phyloP scores from a whole-genome alignment of 2,329 filamentous ascomycete genomes.

The Alternaria burnsii region DNA sequence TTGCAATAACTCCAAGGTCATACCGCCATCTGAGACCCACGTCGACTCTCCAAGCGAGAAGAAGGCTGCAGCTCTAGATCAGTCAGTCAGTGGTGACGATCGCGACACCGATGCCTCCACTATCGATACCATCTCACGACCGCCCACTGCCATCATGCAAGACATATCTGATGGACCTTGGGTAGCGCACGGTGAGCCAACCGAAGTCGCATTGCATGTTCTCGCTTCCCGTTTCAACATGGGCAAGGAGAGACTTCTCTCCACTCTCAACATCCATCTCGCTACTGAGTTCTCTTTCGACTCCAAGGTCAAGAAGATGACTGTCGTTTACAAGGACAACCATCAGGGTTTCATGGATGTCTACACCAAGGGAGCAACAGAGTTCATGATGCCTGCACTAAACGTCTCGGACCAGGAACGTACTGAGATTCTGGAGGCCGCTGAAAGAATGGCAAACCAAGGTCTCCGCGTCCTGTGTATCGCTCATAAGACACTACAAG shows the following conservation, averaged over 20 bases:
- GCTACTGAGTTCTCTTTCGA: conserved; percentile 52
- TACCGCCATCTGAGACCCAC: conserved; percentile 28
- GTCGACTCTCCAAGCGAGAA: conserved; percentile 61
- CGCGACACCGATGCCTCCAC: conserved; percentile 45
- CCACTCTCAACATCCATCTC: conserved; percentile 39
- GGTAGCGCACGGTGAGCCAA: conserved; percentile 50
- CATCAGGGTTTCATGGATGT: conserved; percentile 41
- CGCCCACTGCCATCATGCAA: conserved; percentile 38
- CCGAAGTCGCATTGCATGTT: conserved; percentile 52
- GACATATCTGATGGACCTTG: conserved; percentile 32
- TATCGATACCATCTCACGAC: conserved; percentile 40
- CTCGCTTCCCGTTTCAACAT: conserved; percentile 52
- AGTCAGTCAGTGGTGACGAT: conserved; percentile 36
- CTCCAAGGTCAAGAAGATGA: conserved; percentile 53
- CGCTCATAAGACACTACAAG: conserved; percentile 45
- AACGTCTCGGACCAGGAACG: conserved; percentile 43
- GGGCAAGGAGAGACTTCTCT: conserved; percentile 43
- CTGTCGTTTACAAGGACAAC: conserved; percentile 49
- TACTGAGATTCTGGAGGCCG: conserved; percentile 13
- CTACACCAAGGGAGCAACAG: conserved; percentile 52
- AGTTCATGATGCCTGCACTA: conserved; percentile 48
- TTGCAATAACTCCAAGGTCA: conserved; percentile 52
- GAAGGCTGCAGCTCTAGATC: conserved; percentile 53
- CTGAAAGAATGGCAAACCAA: conserved; percentile 49
- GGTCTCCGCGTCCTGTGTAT: conserved; percentile 51